Percentiles rank a stretch among this genome's conserved stretches.
These are phyloP conservation scores for Salinomyces thailandicus DNA, from an alignment of 2,329 filamentous ascomycete species.

Conservation along the genomic window DNA sequence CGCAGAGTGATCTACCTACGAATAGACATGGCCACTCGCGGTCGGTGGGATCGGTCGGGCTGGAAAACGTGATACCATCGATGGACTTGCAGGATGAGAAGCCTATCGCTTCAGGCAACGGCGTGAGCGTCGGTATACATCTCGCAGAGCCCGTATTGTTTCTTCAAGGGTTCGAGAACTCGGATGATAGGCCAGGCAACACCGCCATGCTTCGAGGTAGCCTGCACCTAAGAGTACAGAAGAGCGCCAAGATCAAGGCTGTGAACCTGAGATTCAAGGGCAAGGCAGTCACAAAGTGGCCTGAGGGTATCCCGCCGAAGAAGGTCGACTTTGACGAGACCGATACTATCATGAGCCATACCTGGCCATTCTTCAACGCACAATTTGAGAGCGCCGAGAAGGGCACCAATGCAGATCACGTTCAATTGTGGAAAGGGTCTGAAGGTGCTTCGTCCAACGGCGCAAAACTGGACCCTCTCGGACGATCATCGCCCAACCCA, in stretches of 20 bases:
- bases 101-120: constrained; percentile 68
- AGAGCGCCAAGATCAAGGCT: constrained; percentile 86
- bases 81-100: constrained; percentile 43
- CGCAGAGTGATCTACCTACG: constrained; percentile 5
- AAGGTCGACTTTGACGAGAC: constrained; percentile 78
- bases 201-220: constrained; percentile 80
- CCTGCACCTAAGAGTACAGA: constrained; percentile 70
- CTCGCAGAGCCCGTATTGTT: constrained; percentile 74
- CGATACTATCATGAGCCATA: constrained; percentile 77
- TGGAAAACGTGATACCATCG: constrained; percentile 18
- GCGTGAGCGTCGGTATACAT: constrained; percentile 61
- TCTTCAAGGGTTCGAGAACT: constrained; percentile 66
- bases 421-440: constrained; percentile 43
- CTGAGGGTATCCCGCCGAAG: constrained; percentile 80
- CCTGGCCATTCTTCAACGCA: constrained; percentile 85
- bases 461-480: constrained; percentile 23
- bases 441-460: constrained; percentile 23
- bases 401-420: constrained; percentile 53
- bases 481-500: constrained; percentile 26
- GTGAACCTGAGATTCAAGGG: constrained; percentile 80
- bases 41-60: constrained; percentile 9
- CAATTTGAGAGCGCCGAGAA: constrained; percentile 50
- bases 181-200: constrained; percentile 50
- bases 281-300: constrained; percentile 85
- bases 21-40: constrained; percentile 9